Conservation (phyloP, 768 basidiomycete species). For the Suillus fuscotomentosus region DNA sequence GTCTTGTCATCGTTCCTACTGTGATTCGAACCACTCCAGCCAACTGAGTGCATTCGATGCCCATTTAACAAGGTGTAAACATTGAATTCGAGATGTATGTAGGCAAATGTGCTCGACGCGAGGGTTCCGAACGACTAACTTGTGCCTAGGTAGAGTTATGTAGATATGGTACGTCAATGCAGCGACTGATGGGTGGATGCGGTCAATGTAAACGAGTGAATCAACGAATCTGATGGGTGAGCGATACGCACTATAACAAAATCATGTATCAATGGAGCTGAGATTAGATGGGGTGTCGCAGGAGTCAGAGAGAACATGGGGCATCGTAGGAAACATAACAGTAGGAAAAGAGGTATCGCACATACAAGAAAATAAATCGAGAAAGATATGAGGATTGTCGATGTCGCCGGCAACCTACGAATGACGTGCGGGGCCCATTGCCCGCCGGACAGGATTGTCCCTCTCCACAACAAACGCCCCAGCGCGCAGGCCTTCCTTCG, state of each 20-base stretch:
- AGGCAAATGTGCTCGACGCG: background rate
- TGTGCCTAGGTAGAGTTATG: background rate
- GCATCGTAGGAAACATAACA: background rate
- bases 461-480: conserved; percentile 27
- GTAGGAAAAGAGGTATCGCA: conserved; percentile 1
- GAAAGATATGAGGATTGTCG: background rate
- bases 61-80: background rate
- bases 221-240: background rate
- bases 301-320: background rate
- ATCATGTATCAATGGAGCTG: background rate
- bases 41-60: too few species aligned
- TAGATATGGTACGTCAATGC: background rate
- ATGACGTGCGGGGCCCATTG: conserved; percentile 24
- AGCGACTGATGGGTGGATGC: background rate
- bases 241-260: background rate
- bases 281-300: background rate
- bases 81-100: conserved; percentile 1
- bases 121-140: background rate
- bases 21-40: too few species aligned
- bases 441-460: conserved; percentile 29
- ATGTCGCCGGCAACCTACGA: background rate
- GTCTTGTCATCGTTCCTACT: background rate
- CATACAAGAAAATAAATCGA: conserved; percentile 1
- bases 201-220: conserved; percentile 2
- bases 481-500: conserved; percentile 28